Conservation (phyloP, 2,329 filamentous ascomycete species). For the Pyricularia pennisetigena region DNA sequence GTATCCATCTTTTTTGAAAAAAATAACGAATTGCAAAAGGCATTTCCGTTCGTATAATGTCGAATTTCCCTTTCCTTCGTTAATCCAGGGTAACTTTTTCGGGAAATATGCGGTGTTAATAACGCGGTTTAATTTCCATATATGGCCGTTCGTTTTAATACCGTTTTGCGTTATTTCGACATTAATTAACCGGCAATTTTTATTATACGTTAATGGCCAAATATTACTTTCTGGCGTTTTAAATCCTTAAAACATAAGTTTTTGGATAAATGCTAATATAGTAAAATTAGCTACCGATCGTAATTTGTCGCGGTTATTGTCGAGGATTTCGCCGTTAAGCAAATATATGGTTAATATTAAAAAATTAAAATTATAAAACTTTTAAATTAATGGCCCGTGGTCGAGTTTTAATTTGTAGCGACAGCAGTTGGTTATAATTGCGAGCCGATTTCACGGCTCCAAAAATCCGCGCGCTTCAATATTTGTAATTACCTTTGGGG, state of each 20-base stretch:
- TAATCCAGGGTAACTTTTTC: slow-evolving; percentile 6
- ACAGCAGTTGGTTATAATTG: slow-evolving; percentile 22
- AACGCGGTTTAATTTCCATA: slow-evolving; percentile 14
- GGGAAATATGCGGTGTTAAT: slow-evolving; percentile 11
- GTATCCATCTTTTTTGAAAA: no score
- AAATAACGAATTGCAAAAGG: no score
- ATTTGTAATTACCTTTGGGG: slow-evolving; percentile 15
- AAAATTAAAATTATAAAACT: slow-evolving; percentile 13
- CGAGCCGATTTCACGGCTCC: slow-evolving; percentile 13
- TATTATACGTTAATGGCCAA: slow-evolving; percentile 14
- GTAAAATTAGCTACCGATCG: neutral
- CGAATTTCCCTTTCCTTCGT: no score
- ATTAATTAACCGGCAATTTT: slow-evolving; percentile 15
- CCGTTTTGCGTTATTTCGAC: slow-evolving; percentile 10
- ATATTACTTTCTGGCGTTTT: slow-evolving; percentile 7
- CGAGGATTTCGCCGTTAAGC: slow-evolving; percentile 21
- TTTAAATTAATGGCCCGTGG: slow-evolving; percentile 7
- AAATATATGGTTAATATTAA: slow-evolving; percentile 19
- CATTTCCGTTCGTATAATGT: no score
- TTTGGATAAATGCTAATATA: slow-evolving; percentile 8
- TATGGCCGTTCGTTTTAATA: slow-evolving; percentile 13
- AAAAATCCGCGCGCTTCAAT: slow-evolving; percentile 12
- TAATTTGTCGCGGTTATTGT: slow-evolving; percentile 13
- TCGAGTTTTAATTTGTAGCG: slow-evolving; percentile 17
- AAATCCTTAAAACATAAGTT: slow-evolving; percentile 14